Evolutionary conservation across 768 basidiomycete genomes (phyloP).

Genomic region (Termitomyces sp.): DNA sequence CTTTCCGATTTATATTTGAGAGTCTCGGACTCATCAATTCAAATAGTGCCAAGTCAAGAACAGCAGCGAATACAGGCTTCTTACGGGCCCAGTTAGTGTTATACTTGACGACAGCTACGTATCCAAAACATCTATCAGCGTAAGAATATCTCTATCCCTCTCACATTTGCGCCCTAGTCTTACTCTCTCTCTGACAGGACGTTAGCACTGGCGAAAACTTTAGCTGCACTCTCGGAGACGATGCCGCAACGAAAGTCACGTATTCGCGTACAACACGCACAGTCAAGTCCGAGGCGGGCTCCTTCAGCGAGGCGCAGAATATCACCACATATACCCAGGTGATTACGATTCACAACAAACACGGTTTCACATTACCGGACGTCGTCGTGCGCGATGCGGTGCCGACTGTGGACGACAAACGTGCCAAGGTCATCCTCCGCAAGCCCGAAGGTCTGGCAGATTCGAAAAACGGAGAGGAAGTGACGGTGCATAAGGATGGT

Average conservation of each 20-base stretch:
- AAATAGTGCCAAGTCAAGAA: conserved; percentile 50
- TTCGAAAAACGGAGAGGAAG: conserved; percentile 35
- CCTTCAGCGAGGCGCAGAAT: conserved; percentile 41
- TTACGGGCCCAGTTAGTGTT: conserved; percentile 51
- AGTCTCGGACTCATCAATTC: background rate
- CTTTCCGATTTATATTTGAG: background rate
- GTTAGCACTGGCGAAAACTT: conserved; percentile 50
- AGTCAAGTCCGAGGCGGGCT: conserved; percentile 31
- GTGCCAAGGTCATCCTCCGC: conserved; percentile 40
- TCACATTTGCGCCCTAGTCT: background rate
- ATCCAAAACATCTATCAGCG: conserved; percentile 46
- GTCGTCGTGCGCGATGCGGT: conserved; percentile 47
- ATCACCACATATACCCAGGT: conserved; percentile 42
- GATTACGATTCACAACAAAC: conserved; percentile 46
- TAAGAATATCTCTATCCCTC: conserved; percentile 17
- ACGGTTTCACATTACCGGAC: conserved; percentile 38
- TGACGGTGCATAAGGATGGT: conserved; percentile 27
- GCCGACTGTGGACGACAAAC: conserved; percentile 38
- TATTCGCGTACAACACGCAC: conserved; percentile 40
- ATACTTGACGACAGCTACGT: conserved; percentile 58
- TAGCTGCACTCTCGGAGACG: conserved; percentile 50
- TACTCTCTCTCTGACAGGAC: conserved; percentile 26
- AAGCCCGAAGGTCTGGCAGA: conserved; percentile 45
- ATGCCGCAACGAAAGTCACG: conserved; percentile 37
- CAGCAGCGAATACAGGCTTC: conserved; percentile 51